Conservation (phyloP, 768 basidiomycete genomes). For the Tylopilus plumbeoviolaceoides region DNA sequence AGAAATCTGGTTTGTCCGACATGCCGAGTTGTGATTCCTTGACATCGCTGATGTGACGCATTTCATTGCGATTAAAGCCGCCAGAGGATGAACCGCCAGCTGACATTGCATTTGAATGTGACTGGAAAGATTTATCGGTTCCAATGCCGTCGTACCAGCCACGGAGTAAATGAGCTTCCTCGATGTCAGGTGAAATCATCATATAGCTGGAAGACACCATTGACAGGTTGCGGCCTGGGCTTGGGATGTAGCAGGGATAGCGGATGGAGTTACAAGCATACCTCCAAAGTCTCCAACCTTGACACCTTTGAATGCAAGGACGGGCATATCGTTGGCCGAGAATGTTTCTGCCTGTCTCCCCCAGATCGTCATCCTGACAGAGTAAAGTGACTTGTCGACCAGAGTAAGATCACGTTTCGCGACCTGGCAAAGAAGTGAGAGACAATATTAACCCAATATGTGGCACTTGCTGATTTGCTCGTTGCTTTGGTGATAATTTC, state of each 20-base stretch:
- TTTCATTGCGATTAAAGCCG: constrained; percentile 65
- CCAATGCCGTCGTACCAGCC: constrained; percentile 91
- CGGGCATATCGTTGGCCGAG: constrained; percentile 51
- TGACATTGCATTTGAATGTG: constrained; percentile 50
- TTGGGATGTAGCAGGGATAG: constrained; percentile 7
- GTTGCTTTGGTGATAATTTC: constrained; percentile 76
- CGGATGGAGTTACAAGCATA: constrained; percentile 21
- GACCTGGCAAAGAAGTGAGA: constrained; percentile 44
- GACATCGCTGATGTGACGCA: constrained; percentile 71
- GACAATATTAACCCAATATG: not conserved
- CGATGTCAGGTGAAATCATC: constrained; percentile 86
- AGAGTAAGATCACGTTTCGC: constrained; percentile 86
- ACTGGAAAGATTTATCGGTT: constrained; percentile 57
- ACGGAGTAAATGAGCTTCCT: constrained; percentile 78
- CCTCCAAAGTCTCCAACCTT: constrained; percentile 92
- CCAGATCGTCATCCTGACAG: constrained; percentile 89
- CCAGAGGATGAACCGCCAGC: constrained; percentile 37
- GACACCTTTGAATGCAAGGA: constrained; percentile 92
- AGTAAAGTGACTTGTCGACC: constrained; percentile 77
- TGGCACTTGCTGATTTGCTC: constrained; percentile 46
- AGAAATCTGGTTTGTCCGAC: constrained; percentile 76
- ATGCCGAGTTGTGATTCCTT: constrained; percentile 73
- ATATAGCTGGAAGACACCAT: constrained; percentile 79
- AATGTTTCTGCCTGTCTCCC: constrained; percentile 91
- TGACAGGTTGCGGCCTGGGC: constrained; percentile 73